These are phyloP conservation scores for Coniochaeta ligniaria DNA, from an alignment of 2,329 filamentous ascomycete species.

Conservation along the genomic window DNA sequence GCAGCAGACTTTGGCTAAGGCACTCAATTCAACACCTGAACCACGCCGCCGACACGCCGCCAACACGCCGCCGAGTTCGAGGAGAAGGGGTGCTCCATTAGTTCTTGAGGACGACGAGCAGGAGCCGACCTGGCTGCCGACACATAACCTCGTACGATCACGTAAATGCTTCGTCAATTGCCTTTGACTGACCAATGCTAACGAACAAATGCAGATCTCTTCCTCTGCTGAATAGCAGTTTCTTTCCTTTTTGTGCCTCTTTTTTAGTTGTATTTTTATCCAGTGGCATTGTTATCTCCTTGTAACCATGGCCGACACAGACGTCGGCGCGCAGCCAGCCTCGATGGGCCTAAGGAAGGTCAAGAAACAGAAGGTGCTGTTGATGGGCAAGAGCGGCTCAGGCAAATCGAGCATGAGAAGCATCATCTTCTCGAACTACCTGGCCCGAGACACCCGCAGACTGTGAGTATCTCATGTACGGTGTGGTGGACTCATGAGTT, in stretches of 20 bases:
- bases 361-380: constrained; percentile 80
- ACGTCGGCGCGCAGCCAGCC: neutral
- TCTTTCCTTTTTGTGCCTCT: neutral
- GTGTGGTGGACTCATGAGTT: neutral
- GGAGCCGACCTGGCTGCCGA: neutral
- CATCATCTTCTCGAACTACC: constrained; percentile 99
- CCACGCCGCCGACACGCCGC: no score
- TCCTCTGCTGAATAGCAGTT: neutral
- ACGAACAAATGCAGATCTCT: neutral
- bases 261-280: neutral
- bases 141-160: no score
- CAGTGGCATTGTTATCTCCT: neutral
- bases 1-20: no score
- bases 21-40: no score
- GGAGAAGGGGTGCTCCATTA: neutral
- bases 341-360: constrained; percentile 45
- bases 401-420: constrained; percentile 98
- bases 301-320: neutral
- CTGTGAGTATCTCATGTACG: constrained; percentile 39
- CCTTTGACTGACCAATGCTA: neutral
- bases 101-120: neutral
- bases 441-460: constrained; percentile 88
- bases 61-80: neutral
- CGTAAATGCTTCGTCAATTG: no score
- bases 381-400: constrained; percentile 94